phyloP scores from a whole-genome alignment of 2,329 filamentous ascomycete species.

The Raffaelea albimanens region DNA sequence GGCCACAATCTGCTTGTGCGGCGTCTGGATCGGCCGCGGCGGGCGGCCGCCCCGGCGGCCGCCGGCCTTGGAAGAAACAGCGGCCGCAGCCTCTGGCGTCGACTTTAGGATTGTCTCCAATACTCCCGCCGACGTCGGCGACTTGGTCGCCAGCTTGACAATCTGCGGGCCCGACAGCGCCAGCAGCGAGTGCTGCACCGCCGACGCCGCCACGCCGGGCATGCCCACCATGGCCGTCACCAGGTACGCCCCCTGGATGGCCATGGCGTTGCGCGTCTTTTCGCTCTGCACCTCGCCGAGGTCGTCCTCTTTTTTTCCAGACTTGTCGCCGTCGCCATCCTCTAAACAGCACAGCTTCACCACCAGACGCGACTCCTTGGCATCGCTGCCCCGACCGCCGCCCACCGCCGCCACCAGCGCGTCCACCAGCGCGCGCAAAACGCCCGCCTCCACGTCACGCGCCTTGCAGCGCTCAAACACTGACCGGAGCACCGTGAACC shows the following conservation, averaged over 20 bases:
- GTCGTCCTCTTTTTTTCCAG: constrained; percentile 8
- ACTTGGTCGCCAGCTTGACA: constrained; percentile 53
- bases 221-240: constrained; percentile 70
- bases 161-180: constrained; percentile 46
- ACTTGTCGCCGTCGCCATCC: constrained; percentile 15
- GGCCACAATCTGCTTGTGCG: constrained; percentile 44
- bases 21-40: not conserved
- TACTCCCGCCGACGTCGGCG: constrained; percentile 38
- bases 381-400: constrained; percentile 15
- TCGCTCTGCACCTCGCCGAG: constrained; percentile 10
- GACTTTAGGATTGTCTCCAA: constrained; percentile 40
- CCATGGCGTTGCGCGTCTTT: constrained; percentile 30
- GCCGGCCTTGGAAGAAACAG: constrained; percentile 27
- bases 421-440: constrained; percentile 40
- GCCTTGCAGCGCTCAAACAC: constrained; percentile 75
- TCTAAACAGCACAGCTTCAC: constrained; percentile 39
- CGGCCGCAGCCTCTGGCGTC: constrained; percentile 32
- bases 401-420: constrained; percentile 27
- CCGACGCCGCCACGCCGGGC: constrained; percentile 55
- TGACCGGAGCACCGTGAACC: constrained; percentile 70
- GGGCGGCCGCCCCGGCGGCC: too few species aligned
- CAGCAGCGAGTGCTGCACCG: constrained; percentile 65
- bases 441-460: constrained; percentile 38
- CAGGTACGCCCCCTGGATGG: constrained; percentile 69
- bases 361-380: constrained; percentile 32